A percentile compares a stretch with the other conserved stretches of the same genome.
Conservation (phyloP, 768 basidiomycete species). For the Serendipita sp. region DNA sequence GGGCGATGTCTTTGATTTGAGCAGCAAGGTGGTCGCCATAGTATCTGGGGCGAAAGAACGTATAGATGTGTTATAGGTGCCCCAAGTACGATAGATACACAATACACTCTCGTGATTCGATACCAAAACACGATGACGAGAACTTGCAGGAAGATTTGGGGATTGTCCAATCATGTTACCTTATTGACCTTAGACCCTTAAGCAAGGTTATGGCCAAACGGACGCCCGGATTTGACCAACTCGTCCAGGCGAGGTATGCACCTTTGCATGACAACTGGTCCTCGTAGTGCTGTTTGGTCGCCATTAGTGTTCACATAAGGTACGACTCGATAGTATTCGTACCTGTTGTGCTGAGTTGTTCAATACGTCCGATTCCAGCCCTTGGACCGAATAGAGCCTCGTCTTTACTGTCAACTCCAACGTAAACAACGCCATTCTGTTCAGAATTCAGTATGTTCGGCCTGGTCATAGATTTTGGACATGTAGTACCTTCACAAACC, state of each 20-base stretch:
- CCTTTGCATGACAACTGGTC: background rate
- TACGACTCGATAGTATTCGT: no score
- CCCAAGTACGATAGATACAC: background rate
- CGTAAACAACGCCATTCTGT: slow-evolving; percentile 1
- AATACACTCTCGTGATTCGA: no score
- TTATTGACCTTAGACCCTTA: background rate
- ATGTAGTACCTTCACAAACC: background rate
- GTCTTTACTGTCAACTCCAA: background rate
- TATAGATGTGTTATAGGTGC: background rate
- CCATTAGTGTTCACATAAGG: no score
- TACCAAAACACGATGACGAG: background rate
- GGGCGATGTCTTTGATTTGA: slow-evolving; percentile 34
- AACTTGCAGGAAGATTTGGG: background rate
- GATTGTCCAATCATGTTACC: background rate
- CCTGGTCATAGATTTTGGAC: background rate
- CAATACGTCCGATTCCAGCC: background rate
- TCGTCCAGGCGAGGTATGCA: background rate
- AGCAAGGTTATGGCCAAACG: background rate
- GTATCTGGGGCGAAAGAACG: slow-evolving; percentile 24
- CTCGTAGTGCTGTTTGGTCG: background rate
- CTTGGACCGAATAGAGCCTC: background rate
- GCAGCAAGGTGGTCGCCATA: slow-evolving; percentile 35
- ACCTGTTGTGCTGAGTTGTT: background rate
- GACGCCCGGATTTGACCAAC: background rate
- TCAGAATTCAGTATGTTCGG: background rate